Percentiles rank a stretch among this genome's conserved stretches.
These are phyloP conservation scores for Trichoderma koningiopsis DNA, from an alignment of 2,329 filamentous ascomycete species.

Conservation along the genomic window DNA sequence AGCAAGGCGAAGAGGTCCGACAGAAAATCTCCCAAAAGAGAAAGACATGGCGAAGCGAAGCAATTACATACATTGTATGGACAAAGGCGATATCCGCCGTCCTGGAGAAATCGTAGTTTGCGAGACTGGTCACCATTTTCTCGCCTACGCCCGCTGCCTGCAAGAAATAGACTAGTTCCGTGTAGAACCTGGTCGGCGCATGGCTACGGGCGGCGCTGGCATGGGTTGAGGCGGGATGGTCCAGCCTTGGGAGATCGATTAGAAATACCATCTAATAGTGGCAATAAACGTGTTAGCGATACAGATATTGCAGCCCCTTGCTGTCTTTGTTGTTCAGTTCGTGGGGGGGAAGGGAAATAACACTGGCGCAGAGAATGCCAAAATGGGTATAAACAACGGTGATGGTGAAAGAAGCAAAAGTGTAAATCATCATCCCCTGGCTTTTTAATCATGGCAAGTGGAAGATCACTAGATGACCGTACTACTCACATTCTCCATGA, in stretches of 20 bases:
- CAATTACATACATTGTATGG: slow-evolving; percentile 70
- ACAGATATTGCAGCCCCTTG: not conserved
- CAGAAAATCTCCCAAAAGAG: not conserved
- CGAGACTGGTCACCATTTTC: slow-evolving; percentile 66
- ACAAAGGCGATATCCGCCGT: slow-evolving; percentile 77
- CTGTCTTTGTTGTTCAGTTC: not conserved
- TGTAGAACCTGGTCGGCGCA: slow-evolving; percentile 57
- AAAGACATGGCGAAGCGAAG: not conserved
- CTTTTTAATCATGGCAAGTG: not conserved
- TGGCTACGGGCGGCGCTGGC: slow-evolving; percentile 28
- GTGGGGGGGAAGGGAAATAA: not conserved
- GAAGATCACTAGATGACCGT: not conserved
- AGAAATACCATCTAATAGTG: slow-evolving; percentile 71
- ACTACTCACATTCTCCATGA: slow-evolving; percentile 74
- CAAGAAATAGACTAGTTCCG: slow-evolving; percentile 72
- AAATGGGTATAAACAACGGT: not conserved
- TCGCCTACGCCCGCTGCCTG: slow-evolving; percentile 65
- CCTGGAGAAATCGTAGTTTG: slow-evolving; percentile 77
- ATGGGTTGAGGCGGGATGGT: slow-evolving; percentile 33
- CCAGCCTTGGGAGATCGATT: slow-evolving; percentile 79
- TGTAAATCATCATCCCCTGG: not conserved
- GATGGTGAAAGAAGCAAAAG: not conserved
- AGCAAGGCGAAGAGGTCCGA: not conserved
- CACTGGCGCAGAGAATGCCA: not conserved
- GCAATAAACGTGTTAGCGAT: slow-evolving; percentile 23